Conservation (phyloP, 2,329 filamentous ascomycete species). For the Myriangium duriaei region DNA sequence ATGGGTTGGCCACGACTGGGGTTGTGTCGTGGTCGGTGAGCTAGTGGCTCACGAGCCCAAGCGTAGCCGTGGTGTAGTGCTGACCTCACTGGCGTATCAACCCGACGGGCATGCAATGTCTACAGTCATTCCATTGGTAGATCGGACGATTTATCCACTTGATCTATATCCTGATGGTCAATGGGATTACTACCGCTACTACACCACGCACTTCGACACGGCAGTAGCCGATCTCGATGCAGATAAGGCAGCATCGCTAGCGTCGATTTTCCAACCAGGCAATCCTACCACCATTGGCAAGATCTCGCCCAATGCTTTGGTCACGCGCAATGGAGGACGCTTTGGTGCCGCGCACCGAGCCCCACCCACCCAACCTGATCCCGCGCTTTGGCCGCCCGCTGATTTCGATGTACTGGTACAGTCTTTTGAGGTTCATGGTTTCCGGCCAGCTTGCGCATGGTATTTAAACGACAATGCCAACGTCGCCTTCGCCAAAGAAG, state of each 20-base stretch:
- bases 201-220: conserved; percentile 19
- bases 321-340: conserved; percentile 21
- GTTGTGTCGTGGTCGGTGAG: conserved; percentile 21
- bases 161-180: conserved; percentile 29
- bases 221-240: conserved; percentile 11
- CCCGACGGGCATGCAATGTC: conserved; percentile 31
- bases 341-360: conserved; percentile 20
- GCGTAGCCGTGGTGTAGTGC: conserved; percentile 19
- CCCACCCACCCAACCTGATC: conserved; percentile 20
- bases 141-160: conserved; percentile 35
- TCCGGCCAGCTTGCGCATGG: conserved; percentile 27
- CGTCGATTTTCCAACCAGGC: conserved; percentile 18
- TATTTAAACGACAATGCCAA: conserved; percentile 36
- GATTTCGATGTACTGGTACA: conserved; percentile 19
- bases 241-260: conserved; percentile 17
- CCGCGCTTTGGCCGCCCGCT: too few relatives aligned
- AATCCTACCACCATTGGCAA: conserved; percentile 18
- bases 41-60: conserved; percentile 23
- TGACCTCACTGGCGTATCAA: conserved; percentile 29
- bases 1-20: conserved; percentile 40
- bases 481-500: conserved; percentile 27
- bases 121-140: conserved; percentile 23
- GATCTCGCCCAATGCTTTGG: conserved; percentile 14
- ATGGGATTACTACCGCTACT: conserved; percentile 25
- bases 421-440: conserved; percentile 30